phyloP scores from a whole-genome alignment of 164 flowering plant species.

The Magnolia sinica region DNA sequence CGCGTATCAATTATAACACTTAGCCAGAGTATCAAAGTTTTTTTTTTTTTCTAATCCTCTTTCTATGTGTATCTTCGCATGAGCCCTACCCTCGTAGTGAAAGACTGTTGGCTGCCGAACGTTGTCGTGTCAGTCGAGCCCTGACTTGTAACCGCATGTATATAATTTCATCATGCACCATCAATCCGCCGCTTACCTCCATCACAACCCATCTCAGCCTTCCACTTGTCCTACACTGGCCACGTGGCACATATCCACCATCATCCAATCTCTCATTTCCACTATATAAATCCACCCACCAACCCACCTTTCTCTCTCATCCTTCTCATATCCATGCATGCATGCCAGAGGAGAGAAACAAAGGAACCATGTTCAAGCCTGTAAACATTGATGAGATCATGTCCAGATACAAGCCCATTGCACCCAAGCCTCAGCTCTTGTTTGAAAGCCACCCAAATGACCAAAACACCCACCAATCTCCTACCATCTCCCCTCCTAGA shows the following conservation, averaged over 20 bases:
- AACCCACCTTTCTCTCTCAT: background rate
- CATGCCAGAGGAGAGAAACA: background rate
- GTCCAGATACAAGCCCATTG: conserved; percentile 90
- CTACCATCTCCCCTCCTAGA: conserved; percentile 33
- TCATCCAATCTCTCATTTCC: background rate
- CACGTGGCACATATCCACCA: background rate
- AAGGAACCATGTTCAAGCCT: conserved; percentile 37
- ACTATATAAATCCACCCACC: background rate
- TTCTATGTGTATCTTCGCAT: conserved; percentile 3
- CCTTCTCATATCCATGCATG: background rate
- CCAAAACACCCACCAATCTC: conserved; percentile 27
- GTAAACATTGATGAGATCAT: conserved; percentile 70
- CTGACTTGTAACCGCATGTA: conserved; percentile 5
- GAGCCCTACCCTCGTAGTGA: background rate
- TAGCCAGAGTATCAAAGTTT: background rate
- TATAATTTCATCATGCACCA: background rate
- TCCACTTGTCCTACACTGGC: background rate
- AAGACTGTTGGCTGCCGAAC: background rate
- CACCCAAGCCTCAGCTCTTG: conserved; percentile 65
- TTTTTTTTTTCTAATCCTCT: background rate
- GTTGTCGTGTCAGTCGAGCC: conserved; percentile 2
- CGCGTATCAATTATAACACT: background rate
- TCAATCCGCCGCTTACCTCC: background rate
- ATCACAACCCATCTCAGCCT: background rate
- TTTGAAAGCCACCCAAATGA: conserved; percentile 9